phyloP scores from a whole-genome alignment of 2,329 filamentous ascomycete species.

The Penicillium sp. region DNA sequence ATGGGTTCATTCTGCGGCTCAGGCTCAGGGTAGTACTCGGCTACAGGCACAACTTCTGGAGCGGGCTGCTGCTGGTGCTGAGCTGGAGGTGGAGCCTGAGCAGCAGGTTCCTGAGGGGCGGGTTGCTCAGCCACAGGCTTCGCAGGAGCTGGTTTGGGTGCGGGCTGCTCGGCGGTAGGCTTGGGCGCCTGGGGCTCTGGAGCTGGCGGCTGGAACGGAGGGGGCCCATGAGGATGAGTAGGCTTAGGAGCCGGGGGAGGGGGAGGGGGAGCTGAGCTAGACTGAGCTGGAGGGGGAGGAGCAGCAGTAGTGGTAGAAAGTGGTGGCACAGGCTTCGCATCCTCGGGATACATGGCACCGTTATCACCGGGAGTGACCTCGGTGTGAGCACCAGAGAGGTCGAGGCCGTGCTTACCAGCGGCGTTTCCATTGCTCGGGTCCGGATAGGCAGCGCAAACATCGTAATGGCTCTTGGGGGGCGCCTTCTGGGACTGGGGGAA shows the following conservation, averaged over 20 bases:
- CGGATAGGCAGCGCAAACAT: constrained; percentile 28
- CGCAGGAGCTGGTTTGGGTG: neutral
- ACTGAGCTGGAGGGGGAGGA: neutral
- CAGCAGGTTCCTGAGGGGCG: neutral
- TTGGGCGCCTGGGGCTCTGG: neutral
- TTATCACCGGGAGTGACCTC: constrained; percentile 5
- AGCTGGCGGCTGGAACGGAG: neutral
- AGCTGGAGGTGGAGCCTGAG: neutral
- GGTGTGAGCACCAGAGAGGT: constrained; percentile 20
- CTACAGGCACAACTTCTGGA: neutral
- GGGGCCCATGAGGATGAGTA: neutral
- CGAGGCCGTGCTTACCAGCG: constrained; percentile 24
- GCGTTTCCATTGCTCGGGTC: constrained; percentile 27
- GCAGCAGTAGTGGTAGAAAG: neutral
- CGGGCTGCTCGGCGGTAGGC: constrained; percentile 1
- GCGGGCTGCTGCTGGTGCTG: neutral
- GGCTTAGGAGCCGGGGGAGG: constrained; percentile 7
- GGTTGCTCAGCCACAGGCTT: neutral
- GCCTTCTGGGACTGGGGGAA: constrained; percentile 21
- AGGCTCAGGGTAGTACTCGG: constrained; percentile 4
- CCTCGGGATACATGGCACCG: constrained; percentile 23
- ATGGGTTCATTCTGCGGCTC: constrained; percentile 11
- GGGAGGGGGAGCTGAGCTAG: constrained; percentile 2
- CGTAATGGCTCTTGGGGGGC: constrained; percentile 26
- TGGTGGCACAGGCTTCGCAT: neutral